Evolutionary conservation across 371 early-diverging fungal species (phyloP).

Genomic region (Caulochytrium protostelioides): DNA sequence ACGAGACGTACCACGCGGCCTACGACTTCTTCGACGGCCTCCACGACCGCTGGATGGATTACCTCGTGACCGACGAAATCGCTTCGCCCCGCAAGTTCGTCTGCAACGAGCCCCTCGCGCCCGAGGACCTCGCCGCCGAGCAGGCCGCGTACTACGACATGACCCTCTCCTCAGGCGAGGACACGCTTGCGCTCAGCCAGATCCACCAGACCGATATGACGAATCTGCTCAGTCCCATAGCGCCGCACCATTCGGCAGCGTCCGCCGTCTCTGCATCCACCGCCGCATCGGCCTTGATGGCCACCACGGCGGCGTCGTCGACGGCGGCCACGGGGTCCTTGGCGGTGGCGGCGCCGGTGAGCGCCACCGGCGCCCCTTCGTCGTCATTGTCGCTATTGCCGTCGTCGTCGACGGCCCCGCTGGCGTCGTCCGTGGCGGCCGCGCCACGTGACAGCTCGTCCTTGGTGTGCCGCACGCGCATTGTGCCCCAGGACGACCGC

Average conservation of each 20-base stretch:
- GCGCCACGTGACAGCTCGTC: background rate
- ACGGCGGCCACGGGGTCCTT: no score
- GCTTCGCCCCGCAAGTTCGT: slow-evolving; percentile 70
- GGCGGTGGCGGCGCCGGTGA: no score
- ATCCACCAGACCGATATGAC: no score
- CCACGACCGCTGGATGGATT: slow-evolving; percentile 53
- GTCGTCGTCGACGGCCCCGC: slow-evolving; percentile 8
- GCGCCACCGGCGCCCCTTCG: no score
- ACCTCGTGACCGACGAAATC: slow-evolving; percentile 66
- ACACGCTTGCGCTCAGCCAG: no score
- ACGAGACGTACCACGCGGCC: background rate
- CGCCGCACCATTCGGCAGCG: no score
- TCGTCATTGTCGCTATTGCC: background rate
- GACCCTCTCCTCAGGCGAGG: no score
- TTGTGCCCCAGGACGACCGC: slow-evolving; percentile 50
- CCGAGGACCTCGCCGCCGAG: slow-evolving; percentile 2
- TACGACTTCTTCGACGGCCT: slow-evolving; percentile 6
- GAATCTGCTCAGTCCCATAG: no score
- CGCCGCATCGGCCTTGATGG: no score
- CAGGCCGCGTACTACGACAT: no score
- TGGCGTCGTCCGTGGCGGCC: slow-evolving; percentile 1
- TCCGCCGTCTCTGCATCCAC: no score
- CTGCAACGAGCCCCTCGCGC: slow-evolving; percentile 28
- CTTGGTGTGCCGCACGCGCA: slow-evolving; percentile 1
- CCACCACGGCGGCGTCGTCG: no score